Evolutionary conservation across 257 asterid species (phyloP).

Genomic region (Coffea eugenioides): DNA sequence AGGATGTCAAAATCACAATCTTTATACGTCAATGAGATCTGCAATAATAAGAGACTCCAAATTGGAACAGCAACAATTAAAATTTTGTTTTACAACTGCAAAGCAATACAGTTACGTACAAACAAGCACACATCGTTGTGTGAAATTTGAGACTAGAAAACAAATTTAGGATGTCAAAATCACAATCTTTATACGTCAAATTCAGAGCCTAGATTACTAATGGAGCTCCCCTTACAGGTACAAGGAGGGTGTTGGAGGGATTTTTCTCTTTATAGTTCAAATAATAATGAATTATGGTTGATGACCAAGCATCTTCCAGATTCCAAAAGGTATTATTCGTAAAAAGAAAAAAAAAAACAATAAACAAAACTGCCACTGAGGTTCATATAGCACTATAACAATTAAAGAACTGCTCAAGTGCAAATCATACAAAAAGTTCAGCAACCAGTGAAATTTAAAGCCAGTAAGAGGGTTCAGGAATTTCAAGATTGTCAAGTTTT

Average conservation of each 20-base stretch:
- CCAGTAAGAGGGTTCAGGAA: not conserved
- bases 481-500: not conserved
- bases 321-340: not conserved
- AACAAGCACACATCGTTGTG: not conserved
- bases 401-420: too few species aligned
- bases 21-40: not conserved
- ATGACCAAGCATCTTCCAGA: not conserved
- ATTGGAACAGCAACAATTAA: not conserved
- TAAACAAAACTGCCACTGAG: not conserved
- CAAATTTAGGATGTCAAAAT: not conserved
- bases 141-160: not conserved
- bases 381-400: not conserved
- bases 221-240: not conserved
- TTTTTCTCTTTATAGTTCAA: not conserved
- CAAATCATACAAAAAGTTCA: too few species aligned
- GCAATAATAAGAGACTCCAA: not conserved
- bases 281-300: not conserved
- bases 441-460: not conserved
- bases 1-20: not conserved
- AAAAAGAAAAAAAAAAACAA: not conserved
- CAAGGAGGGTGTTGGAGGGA: not conserved
- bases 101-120: not conserved
- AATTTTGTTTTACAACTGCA: not conserved
- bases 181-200: not conserved
- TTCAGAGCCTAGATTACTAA: not conserved